Base-by-base conservation (phyloP, 768 basidiomycete genomes). In the Cantharellus anzutake region DNA sequence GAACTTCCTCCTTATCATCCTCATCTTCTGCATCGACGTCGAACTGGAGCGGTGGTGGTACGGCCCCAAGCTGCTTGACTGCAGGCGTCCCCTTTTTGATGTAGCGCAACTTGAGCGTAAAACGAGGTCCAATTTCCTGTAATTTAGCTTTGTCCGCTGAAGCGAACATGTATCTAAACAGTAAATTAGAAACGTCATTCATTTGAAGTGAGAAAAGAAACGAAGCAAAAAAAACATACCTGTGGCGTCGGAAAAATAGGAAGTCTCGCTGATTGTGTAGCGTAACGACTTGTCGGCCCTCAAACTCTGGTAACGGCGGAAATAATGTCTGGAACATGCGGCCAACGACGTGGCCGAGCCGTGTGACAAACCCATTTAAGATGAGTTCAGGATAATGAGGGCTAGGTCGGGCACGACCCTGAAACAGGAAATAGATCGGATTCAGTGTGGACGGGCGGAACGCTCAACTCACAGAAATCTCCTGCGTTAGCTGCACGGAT, bases 221-320 rank as follows among this genome's bases (percentile, higher is more conserved):
- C 63, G 57, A 4, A 16, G 35, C 51, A 37, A 55, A 37, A 7
- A 37, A 2, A 40, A 67, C 79, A 58, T 61, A 94, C 83, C 96
- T 80, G 74, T 98, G 96, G 60, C 96, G 76, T 63, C 96, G 75
- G 75, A 99, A 94, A 74, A 99, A 99, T 60, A 99, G 72, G 71
- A 98, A 99, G 73, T 99, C 96, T 53, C 96, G 80, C 69, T 96
- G 92, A 67, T 97, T 97, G 68, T 98, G 96, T 20, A 98, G 75
- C 2, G 94, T 96, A 7, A 98, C 93, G 5, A 97, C 93, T 70
- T 99, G 96, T 39, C 96, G 69, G 41, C 96, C 96, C 71, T 91
- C 84, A 67, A 96, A 97, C 68, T 96, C 88, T 0, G 92, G 91
- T 63, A 94, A 73, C 4, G 88, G 91, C 16, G 96, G 96, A 73